Evolutionary conservation across 352 stramenopile genomes (phyloP), one percentile per base, ranked within the genome.

Genomic region (Hyaloperonospora brassicae): DNA sequence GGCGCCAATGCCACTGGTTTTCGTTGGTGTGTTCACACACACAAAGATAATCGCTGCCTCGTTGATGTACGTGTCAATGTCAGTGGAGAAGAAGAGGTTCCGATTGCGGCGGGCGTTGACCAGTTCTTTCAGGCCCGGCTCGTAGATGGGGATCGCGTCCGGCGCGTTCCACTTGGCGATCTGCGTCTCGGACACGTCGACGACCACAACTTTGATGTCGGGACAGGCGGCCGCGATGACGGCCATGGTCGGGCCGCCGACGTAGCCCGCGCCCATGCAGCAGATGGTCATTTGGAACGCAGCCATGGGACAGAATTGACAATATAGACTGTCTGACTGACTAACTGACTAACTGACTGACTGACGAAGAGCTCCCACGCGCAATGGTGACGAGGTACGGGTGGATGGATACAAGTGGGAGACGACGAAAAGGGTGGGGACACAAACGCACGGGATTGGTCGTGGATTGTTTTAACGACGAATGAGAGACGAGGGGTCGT

Each of bases 81-180:
- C 94, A 3, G 93, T 99, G 30, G 87, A 97, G 79, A 99, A 99
- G 68, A 99, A 98, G 23, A 99, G 89, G 69, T 99, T 99, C 59
- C 84, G 89, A 39, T 88, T 90, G 48, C 95, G 80, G 17, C 70
- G 82, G 34, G 87, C 73, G 60, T 96, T 75, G 12, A 99, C 95
- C n/a, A 98, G 80, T 57, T 98, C 95, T 51, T 95, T 79, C 4
- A 99, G 84, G 0, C 96, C 96, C 0, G 97, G 97, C 73, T 99
- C 97, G 76, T 99, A 99, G 67, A 99, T 99, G 13, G 97, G 97
- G 40, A 99, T 83, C 23, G 96, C 79, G 43, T 95, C 66, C 9
- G 76, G 44, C 47, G 62, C 89, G 73, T 99, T 99, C 97, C 97
- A 99, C 55, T 95, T 96, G 72, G 93, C 93, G 60, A 99, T 99